A percentile compares a stretch with the other conserved stretches of the same genome.
Evolutionary conservation across 352 stramenopile genomes (phyloP).

Genomic region (Globisporangium cylindrosporum): DNA sequence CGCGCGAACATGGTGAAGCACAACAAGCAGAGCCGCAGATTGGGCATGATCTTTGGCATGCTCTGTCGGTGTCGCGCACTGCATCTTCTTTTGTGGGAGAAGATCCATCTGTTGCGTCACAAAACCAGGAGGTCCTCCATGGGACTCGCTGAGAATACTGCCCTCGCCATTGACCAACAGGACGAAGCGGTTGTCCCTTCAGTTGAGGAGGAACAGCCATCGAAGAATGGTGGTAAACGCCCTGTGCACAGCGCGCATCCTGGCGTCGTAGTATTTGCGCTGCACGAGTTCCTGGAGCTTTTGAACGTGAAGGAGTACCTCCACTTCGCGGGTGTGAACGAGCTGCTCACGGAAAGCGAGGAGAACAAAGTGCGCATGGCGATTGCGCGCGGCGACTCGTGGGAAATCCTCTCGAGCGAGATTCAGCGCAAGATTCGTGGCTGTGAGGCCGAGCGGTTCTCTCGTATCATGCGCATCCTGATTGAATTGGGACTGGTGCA

Average conservation of each 20-base stretch:
- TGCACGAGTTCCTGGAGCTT: slow-evolving; percentile 71
- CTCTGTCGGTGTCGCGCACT: slow-evolving; percentile 66
- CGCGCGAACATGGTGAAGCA: slow-evolving; percentile 53
- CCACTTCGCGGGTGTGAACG: slow-evolving; percentile 63
- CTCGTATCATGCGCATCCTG: slow-evolving; percentile 61
- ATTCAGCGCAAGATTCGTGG: slow-evolving; percentile 56
- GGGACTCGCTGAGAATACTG: neutral
- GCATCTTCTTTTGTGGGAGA: slow-evolving; percentile 66
- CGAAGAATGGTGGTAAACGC: neutral
- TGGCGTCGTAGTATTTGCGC: slow-evolving; percentile 42
- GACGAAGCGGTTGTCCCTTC: neutral
- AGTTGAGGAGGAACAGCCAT: neutral
- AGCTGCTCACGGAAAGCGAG: slow-evolving; percentile 60
- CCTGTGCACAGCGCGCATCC: neutral
- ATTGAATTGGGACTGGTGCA: slow-evolving; percentile 67
- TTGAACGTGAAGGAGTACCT: slow-evolving; percentile 70
- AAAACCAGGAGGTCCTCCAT: slow-evolving; percentile 2
- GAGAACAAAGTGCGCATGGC: slow-evolving; percentile 50
- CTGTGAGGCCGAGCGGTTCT: slow-evolving; percentile 72
- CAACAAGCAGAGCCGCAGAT: slow-evolving; percentile 64
- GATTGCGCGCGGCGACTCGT: slow-evolving; percentile 42
- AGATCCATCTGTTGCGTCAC: slow-evolving; percentile 25
- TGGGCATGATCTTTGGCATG: slow-evolving; percentile 74
- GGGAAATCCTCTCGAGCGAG: slow-evolving; percentile 38
- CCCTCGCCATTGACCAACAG: neutral